Evolutionary conservation across 108 stramenopile species (phyloP).

Genomic region (Skeletonema grethae): DNA sequence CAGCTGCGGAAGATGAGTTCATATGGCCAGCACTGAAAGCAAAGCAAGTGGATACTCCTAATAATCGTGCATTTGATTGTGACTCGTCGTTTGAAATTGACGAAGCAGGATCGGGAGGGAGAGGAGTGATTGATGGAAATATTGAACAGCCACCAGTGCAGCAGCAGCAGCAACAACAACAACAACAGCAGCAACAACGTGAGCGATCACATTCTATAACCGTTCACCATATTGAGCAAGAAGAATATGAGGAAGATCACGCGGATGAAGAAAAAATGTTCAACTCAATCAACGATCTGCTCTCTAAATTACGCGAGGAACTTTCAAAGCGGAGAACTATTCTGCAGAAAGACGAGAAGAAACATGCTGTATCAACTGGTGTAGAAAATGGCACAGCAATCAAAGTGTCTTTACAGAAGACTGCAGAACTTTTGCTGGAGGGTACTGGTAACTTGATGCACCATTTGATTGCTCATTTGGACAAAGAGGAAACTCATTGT

Average conservation of each 20-base stretch:
- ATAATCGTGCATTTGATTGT: conserved; percentile 3
- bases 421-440: conserved; percentile 57
- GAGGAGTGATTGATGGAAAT: conserved; percentile 6
- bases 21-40: conserved; percentile 92
- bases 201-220: conserved; percentile 38
- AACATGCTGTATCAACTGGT: neutral
- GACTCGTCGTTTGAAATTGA: conserved; percentile 2
- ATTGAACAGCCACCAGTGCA: neutral
- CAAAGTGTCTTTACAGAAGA: conserved; percentile 36
- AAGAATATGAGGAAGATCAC: conserved; percentile 94
- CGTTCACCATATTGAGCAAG: conserved; percentile 72
- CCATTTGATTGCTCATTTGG: conserved; percentile 81
- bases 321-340: conserved; percentile 29
- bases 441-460: conserved; percentile 54
- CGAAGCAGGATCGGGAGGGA: conserved; percentile 11
- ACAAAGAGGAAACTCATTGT: conserved; percentile 90
- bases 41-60: conserved; percentile 56
- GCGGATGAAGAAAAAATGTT: conserved; percentile 92
- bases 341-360: neutral
- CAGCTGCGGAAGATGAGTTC: conserved; percentile 95
- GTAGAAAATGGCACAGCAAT: conserved; percentile 2
- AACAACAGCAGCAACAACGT: conserved; percentile 20
- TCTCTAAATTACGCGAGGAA: conserved; percentile 58
- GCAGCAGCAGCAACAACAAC: neutral
- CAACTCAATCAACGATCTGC: conserved; percentile 64